Conservation (phyloP, 106 monocot genomes). For the Vanilla planifolia region DNA sequence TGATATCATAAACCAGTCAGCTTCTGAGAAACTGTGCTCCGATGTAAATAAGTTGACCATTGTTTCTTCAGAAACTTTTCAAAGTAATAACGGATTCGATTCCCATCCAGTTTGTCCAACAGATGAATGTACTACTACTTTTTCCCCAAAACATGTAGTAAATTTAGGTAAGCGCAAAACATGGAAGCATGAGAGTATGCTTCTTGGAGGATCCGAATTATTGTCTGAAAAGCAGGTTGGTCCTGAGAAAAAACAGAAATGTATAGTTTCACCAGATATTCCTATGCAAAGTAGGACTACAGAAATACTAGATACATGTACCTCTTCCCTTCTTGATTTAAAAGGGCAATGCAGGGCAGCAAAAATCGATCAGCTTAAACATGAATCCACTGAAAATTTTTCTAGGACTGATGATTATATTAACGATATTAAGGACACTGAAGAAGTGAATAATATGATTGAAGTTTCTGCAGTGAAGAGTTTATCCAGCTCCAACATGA, state of each 20-base stretch:
- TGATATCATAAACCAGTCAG: conserved; percentile 7
- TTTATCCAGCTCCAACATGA: conserved; percentile 9
- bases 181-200: conserved; percentile 24
- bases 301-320: conserved; percentile 3
- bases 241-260: conserved; percentile 53
- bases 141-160: conserved; percentile 13
- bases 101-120: conserved; percentile 9
- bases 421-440: conserved; percentile 11
- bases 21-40: conserved; percentile 12
- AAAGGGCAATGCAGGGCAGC: conserved; percentile 14
- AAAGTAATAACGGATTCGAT: conserved; percentile 4
- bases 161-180: conserved; percentile 48
- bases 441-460: conserved; percentile 12
- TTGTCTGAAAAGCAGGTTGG: conserved; percentile 6
- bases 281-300: conserved; percentile 12
- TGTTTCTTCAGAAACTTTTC: conserved; percentile 22
- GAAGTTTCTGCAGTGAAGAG: conserved; percentile 5
- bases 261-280: conserved; percentile 13
- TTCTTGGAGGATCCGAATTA: conserved; percentile 5
- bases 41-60: conserved; percentile 15
- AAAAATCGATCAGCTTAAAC: conserved; percentile 13
- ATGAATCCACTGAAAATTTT: conserved; percentile 19
- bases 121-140: conserved; percentile 5
- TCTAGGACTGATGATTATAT: conserved; percentile 11
- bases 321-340: not conserved